phyloP scores from a whole-genome alignment of 2,329 filamentous ascomycete genomes.

The Aspergillus sojae region DNA sequence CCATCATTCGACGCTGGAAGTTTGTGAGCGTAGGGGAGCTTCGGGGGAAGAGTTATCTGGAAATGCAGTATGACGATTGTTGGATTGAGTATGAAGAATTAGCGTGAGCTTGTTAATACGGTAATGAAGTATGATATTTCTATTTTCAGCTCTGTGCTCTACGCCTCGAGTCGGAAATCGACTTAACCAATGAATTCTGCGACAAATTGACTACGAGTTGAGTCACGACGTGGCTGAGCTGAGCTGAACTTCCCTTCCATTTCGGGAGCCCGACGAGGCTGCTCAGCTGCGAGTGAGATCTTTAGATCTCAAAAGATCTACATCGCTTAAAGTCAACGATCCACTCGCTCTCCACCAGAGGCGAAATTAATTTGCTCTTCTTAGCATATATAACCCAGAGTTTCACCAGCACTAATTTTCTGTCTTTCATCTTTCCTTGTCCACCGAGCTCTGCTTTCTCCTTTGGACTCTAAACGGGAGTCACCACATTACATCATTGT shows the following conservation, averaged over 20 bases:
- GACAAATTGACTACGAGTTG: neutral
- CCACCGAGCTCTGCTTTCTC: neutral
- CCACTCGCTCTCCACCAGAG: constrained; percentile 3
- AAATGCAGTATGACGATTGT: constrained; percentile 25
- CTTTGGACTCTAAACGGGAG: neutral
- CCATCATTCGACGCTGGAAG: constrained; percentile 15
- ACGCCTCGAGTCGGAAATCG: neutral
- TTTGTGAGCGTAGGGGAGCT: constrained; percentile 16
- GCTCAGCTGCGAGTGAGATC: neutral
- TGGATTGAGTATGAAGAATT: constrained; percentile 9
- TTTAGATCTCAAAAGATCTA: neutral
- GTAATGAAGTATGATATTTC: neutral
- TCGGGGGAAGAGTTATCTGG: constrained; percentile 18
- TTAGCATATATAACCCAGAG: neutral
- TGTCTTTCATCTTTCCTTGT: neutral
- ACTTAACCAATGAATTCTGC: neutral
- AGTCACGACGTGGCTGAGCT: neutral
- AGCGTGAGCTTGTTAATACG: neutral
- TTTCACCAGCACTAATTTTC: neutral
- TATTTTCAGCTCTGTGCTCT: neutral
- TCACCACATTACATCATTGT: neutral
- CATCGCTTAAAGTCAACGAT: neutral
- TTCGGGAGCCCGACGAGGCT: neutral
- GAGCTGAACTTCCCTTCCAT: neutral
- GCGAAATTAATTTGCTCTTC: neutral